Percentiles rank a stretch among this genome's conserved stretches.
Conservation (phyloP, 176 grass and related monocot genomes). For the Paspalum vaginatum region DNA sequence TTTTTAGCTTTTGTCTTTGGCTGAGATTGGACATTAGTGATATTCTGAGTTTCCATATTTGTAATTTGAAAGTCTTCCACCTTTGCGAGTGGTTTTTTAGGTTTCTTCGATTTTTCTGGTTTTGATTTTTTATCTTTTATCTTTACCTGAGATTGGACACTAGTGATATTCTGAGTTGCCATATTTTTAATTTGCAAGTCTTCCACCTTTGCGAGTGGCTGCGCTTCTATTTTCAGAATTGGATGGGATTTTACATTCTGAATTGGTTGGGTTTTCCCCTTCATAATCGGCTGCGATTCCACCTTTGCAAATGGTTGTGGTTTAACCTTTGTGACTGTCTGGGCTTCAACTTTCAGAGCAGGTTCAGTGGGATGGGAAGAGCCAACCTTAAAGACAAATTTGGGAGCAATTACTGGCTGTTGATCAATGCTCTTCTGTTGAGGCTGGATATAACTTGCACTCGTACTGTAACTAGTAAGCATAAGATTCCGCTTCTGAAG, state of each 20-base stretch:
- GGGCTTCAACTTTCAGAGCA: slow-evolving; percentile 27
- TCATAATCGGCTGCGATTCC: slow-evolving; percentile 14
- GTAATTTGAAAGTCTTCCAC: no score
- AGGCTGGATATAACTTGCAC: slow-evolving; percentile 29
- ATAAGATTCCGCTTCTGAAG: slow-evolving; percentile 48
- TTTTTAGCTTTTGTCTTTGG: no score
- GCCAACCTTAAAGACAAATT: slow-evolving; percentile 54
- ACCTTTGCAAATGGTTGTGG: slow-evolving; percentile 24
- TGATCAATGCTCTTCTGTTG: slow-evolving; percentile 51
- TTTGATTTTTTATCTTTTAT: slow-evolving; percentile 47
- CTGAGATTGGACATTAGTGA: no score
- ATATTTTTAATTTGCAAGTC: slow-evolving; percentile 18
- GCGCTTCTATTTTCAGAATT: slow-evolving; percentile 5
- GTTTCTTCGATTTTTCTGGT: slow-evolving; percentile 51
- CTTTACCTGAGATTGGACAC: slow-evolving; percentile 42
- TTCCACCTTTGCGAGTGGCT: slow-evolving; percentile 9
- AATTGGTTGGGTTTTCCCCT: slow-evolving; percentile 24
- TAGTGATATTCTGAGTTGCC: slow-evolving; percentile 30
- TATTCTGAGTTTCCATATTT: no score
- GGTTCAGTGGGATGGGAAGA: slow-evolving; percentile 52
- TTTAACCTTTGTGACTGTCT: slow-evolving; percentile 22
- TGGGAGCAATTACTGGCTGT: slow-evolving; percentile 40
- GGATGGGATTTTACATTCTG: background rate
- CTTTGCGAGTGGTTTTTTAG: no score
- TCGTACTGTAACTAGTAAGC: slow-evolving; percentile 49